Evolutionary conservation across 768 basidiomycete genomes (phyloP).

Genomic region (Pleurotus platypus): DNA sequence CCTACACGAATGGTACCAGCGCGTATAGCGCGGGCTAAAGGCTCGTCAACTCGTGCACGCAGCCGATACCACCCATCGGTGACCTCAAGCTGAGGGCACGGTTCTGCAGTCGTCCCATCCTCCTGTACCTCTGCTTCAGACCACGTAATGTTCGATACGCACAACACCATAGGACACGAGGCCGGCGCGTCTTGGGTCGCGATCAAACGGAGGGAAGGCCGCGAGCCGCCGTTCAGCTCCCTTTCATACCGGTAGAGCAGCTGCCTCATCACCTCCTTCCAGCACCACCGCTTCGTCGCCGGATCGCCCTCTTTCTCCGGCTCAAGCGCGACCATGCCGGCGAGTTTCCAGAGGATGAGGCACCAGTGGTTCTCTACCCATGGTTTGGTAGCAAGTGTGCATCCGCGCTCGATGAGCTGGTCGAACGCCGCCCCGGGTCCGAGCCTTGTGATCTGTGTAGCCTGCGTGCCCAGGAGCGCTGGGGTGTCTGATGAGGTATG

Average conservation of each 20-base stretch:
- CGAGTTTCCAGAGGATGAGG: conserved; percentile 92
- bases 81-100: conserved; percentile 73
- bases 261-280: conserved; percentile 78
- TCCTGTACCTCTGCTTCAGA: conserved; percentile 32
- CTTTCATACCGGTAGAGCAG: conserved; percentile 89
- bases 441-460: conserved; percentile 20
- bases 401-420: conserved; percentile 54
- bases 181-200: conserved; percentile 81
- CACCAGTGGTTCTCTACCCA: conserved; percentile 96
- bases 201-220: conserved; percentile 79
- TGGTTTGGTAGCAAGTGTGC: conserved; percentile 59
- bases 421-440: conserved; percentile 55
- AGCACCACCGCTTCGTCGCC: conserved; percentile 68
- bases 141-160: conserved; percentile 73
- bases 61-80: conserved; percentile 97
- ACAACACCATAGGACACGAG: conserved; percentile 78
- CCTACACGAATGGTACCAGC: conserved; percentile 70
- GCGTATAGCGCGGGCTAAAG: conserved; percentile 66
- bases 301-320: conserved; percentile 50
- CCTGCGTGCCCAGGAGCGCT: conserved; percentile 15
- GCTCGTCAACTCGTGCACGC: conserved; percentile 69
- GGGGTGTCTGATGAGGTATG: conserved; percentile 31
- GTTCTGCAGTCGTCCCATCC: conserved; percentile 30
- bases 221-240: conserved; percentile 72
- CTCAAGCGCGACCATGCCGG: conserved; percentile 75